Conservation (phyloP, 805 yeast species). For the Teunomyces stri region DNA sequence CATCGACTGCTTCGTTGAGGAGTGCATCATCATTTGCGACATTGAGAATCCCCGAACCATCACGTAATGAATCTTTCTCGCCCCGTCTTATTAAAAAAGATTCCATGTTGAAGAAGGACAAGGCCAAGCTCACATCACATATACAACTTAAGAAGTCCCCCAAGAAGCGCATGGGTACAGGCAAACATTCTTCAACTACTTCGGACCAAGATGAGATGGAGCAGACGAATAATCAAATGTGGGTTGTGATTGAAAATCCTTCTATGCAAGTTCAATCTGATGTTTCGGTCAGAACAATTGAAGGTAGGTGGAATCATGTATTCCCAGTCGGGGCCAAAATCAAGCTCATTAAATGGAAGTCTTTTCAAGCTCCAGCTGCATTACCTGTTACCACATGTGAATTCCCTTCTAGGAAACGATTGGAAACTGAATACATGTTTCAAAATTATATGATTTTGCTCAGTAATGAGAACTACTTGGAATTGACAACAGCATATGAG, state of each 20-base stretch:
- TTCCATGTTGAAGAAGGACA: background rate
- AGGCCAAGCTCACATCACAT: background rate
- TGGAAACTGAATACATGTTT: conserved; percentile 70
- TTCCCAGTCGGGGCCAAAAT: conserved; percentile 71
- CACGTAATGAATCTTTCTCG: background rate
- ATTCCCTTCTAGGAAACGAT: conserved; percentile 69
- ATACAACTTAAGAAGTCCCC: background rate
- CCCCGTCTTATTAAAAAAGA: background rate
- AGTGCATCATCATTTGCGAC: conserved; percentile 5
- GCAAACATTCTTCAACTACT: background rate
- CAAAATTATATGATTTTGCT: conserved; percentile 79
- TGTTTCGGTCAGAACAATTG: conserved; percentile 49
- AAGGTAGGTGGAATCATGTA: conserved; percentile 87
- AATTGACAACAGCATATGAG: conserved; percentile 51
- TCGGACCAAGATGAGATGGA: conserved; percentile 1
- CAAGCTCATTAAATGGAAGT: conserved; percentile 83
- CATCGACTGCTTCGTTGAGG: conserved; percentile 7
- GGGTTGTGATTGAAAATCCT: conserved; percentile 57
- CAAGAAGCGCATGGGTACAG: background rate
- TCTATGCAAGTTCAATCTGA: conserved; percentile 62
- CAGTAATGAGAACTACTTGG: conserved; percentile 54
- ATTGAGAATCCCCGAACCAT: background rate
- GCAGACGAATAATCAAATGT: conserved; percentile 15
- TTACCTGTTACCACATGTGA: conserved; percentile 77
- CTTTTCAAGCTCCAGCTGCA: conserved; percentile 90